A percentile compares a stretch with the other conserved stretches of the same genome.
Conservation (phyloP, 2,329 filamentous ascomycete genomes). For the Aotearoamyces nothofagi region DNA sequence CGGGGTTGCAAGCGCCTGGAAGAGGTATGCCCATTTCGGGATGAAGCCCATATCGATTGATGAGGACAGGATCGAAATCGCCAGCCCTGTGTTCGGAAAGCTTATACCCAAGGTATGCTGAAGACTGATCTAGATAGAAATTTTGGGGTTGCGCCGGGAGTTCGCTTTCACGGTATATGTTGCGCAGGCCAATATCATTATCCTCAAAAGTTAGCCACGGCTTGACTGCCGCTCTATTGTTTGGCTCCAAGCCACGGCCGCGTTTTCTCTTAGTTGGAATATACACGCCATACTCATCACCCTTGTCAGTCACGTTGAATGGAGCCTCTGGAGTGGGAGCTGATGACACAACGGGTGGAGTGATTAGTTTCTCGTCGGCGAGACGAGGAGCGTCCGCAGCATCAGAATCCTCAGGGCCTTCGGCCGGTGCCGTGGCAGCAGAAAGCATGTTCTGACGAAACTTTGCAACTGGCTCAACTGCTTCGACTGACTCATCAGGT, state of each 20-base stretch:
- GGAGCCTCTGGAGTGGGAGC: no score
- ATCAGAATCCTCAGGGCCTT: neutral
- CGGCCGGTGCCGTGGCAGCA: neutral
- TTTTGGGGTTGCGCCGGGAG: conserved; percentile 12
- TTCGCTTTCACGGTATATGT: conserved; percentile 4
- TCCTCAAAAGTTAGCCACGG: conserved; percentile 13
- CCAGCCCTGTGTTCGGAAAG: conserved; percentile 13
- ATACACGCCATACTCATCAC: conserved; percentile 16
- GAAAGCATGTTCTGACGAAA: conserved; percentile 2
- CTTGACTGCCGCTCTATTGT: conserved; percentile 12
- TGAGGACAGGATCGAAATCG: conserved; percentile 14
- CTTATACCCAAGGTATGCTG: conserved; percentile 11
- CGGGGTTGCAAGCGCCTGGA: conserved; percentile 10
- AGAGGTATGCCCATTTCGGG: conserved; percentile 13
- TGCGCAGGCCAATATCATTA: conserved; percentile 14
- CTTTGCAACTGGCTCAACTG: no score
- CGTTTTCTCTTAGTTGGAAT: conserved; percentile 13
- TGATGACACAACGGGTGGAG: no score
- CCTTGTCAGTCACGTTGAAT: no score
- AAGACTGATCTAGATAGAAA: conserved; percentile 15
- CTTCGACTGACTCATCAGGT: neutral
- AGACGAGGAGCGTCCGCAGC: no score
- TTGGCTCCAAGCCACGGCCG: conserved; percentile 11
- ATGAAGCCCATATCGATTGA: conserved; percentile 11
- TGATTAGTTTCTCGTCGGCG: no score